Percentiles rank a stretch among this genome's conserved stretches.
Conservation (phyloP, 2,329 filamentous ascomycete genomes). For the Colletotrichum sp. region DNA sequence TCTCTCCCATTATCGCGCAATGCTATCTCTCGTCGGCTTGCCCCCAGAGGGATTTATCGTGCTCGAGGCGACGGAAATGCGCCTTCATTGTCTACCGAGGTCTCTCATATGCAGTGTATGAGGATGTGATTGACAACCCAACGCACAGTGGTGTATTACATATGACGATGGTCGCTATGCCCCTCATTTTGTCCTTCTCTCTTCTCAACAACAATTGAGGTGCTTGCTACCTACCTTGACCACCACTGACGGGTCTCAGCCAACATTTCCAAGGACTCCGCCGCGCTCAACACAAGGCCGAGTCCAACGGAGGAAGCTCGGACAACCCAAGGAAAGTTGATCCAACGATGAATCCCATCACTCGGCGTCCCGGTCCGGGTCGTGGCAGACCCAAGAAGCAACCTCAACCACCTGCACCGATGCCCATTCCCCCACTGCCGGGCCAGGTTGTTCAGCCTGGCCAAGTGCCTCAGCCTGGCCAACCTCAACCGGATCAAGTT, state of each 20-base stretch:
- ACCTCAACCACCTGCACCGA: slow-evolving; percentile 25
- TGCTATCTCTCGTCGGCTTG: not conserved
- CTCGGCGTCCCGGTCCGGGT: slow-evolving; percentile 63
- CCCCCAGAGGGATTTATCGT: not conserved
- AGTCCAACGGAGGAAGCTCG: slow-evolving; percentile 37
- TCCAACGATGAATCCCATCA: slow-evolving; percentile 62
- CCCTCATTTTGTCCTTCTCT: not conserved
- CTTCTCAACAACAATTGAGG: not conserved
- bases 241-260: slow-evolving; percentile 36
- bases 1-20: not conserved
- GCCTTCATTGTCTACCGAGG: not conserved
- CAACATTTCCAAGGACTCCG: slow-evolving; percentile 67
- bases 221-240: not conserved
- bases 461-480: not conserved
- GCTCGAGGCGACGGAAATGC: not conserved
- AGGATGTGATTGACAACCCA: not conserved
- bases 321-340: slow-evolving; percentile 48
- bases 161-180: not conserved
- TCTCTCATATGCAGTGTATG: not conserved
- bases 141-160: not conserved
- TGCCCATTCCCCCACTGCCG: slow-evolving; percentile 7
- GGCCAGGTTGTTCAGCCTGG: not conserved
- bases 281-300: slow-evolving; percentile 58
- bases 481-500: slow-evolving; percentile 13
- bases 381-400: slow-evolving; percentile 58